Base-by-base conservation (phyloP, 1,284 basidiomycete species). In the Pulveroboletus sp. region DNA sequence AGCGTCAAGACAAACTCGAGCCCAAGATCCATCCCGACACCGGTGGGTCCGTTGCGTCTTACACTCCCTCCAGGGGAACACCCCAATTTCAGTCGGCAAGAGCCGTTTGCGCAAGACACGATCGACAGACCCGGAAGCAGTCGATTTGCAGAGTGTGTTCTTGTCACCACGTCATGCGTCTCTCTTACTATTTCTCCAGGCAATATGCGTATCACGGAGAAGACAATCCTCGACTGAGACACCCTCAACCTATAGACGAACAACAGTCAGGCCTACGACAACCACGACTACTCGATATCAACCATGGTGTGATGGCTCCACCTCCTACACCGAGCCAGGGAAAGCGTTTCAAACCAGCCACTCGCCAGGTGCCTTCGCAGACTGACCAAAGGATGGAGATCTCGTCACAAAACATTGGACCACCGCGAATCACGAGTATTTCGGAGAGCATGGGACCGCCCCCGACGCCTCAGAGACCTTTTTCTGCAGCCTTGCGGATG, bases 171-270 rank as follows among this genome's bases (percentile, higher is more conserved):
- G 22, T 29, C 14, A 17, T 66, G 58, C 59, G 56, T 43, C 49
- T 39, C 28, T 56, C 50, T 58, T 52, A 56, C 64, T 31, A 60
- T 36, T 55, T 33, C 50, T 52, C 54, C 57, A 90, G 87, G 57
- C 81, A 86, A 69, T 89, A 83, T 65, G 78, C 81, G 22, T 89
- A 86, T 65, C 73, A 67, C 10, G 78, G 79, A 26, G 75, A 79
- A 31, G 73, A 76, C 26, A 76, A 74, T 22, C 67, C 75, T 40
- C 78, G 74, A 50, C 65, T 67, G 44, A 74, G 72, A 35, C 62
- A 68, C 5, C 70, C 73, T 39, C 69, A 68, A 45, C 63, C 74
- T 35, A 66, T 74, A 20, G 72, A 75, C 55, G 63, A 64, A 56
- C 81, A 62, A 52, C 80, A 78, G 60, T 60, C 67, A 29, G 63